Conservation (phyloP, 352 stramenopile species). For the Globisporangium camurandrum region DNA sequence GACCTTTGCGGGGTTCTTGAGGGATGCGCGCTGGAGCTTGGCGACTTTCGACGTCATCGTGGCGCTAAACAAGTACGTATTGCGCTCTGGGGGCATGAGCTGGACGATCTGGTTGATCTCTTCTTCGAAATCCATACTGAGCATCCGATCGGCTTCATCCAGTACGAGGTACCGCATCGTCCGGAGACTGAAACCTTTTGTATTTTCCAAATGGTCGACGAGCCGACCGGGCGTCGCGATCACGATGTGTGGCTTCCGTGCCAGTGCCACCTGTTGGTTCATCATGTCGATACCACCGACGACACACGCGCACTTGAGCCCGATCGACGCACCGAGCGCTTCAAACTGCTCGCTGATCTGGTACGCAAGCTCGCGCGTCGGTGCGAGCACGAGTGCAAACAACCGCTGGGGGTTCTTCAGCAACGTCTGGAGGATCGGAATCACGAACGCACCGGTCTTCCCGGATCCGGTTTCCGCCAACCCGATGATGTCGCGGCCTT, state of each 20-base stretch:
- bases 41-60: slow-evolving; percentile 99
- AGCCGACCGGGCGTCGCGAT: slow-evolving; percentile 90
- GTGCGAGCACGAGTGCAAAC: slow-evolving; percentile 89
- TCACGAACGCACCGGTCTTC: slow-evolving; percentile 93
- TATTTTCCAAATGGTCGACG: slow-evolving; percentile 95
- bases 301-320: slow-evolving; percentile 88
- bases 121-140: slow-evolving; percentile 97
- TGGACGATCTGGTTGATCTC: slow-evolving; percentile 99
- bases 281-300: slow-evolving; percentile 97
- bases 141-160: slow-evolving; percentile 94
- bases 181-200: slow-evolving; percentile 92
- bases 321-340: slow-evolving; percentile 87
- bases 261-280: slow-evolving; percentile 95
- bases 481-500: slow-evolving; percentile 96
- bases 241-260: slow-evolving; percentile 95
- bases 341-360: slow-evolving; percentile 95
- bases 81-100: slow-evolving; percentile 89
- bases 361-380: slow-evolving; percentile 93
- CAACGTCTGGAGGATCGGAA: slow-evolving; percentile 91
- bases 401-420: slow-evolving; percentile 87
- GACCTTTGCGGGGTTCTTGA: slow-evolving; percentile 95
- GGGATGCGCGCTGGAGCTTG: slow-evolving; percentile 96
- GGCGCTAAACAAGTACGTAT: slow-evolving; percentile 98
- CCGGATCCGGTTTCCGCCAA: slow-evolving; percentile 93
- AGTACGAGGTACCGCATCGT: slow-evolving; percentile 90